phyloP scores from a whole-genome alignment of 2,329 filamentous ascomycete species.

The Pleomassaria siparia region DNA sequence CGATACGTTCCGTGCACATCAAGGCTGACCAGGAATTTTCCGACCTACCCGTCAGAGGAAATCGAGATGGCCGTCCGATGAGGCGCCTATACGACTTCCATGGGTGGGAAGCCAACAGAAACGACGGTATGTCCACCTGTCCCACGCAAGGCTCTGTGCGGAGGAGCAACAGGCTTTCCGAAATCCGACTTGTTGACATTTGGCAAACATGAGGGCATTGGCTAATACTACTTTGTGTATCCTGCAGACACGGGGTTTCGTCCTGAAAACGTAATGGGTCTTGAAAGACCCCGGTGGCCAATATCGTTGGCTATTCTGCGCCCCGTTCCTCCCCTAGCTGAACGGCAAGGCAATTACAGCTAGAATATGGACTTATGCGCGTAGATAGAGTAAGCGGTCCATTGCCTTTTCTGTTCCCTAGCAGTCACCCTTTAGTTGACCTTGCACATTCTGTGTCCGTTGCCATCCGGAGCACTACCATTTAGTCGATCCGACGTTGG shows the following conservation, averaged over 20 bases:
- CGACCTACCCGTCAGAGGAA: neutral
- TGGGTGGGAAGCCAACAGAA: too few species aligned
- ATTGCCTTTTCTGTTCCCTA: neutral
- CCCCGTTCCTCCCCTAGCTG: neutral
- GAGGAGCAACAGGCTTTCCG: constrained; percentile 5
- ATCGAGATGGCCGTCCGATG: neutral
- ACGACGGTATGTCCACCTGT: neutral
- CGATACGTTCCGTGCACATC: constrained; percentile 7
- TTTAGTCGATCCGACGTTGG: neutral
- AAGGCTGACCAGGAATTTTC: neutral
- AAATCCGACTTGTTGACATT: constrained; percentile 10
- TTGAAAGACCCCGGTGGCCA: constrained; percentile 1
- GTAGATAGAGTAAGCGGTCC: neutral
- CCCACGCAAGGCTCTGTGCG: neutral
- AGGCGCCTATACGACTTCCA: neutral
- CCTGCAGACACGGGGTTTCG: constrained; percentile 18
- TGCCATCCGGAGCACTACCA: neutral
- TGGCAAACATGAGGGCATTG: constrained; percentile 6
- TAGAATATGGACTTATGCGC: neutral
- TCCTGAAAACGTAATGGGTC: constrained; percentile 11
- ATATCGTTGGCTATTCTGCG: constrained; percentile 19
- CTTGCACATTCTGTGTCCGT: neutral
- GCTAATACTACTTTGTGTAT: constrained; percentile 10
- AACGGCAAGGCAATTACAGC: neutral
- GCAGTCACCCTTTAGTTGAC: constrained; percentile 1